Conservation (phyloP, 345 rosid genomes). For the Boechera divaricarpa region DNA sequence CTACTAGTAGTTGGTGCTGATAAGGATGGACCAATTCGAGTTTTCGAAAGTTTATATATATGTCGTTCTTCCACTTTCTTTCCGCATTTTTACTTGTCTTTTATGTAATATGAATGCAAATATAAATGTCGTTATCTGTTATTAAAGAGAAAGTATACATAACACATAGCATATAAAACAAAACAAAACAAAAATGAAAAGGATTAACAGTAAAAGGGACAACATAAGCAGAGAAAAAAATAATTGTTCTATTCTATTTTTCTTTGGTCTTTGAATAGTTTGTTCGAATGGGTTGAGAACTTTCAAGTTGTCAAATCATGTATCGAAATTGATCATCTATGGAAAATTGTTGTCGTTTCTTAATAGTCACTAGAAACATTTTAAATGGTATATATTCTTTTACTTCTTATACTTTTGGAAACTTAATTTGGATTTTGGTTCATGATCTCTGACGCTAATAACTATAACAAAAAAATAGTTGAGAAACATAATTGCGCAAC, state of each 20-base stretch:
- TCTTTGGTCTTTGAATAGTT: neutral
- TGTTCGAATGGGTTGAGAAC: neutral
- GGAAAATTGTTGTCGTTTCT: neutral
- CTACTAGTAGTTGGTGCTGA: conserved; percentile 45
- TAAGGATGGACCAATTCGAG: conserved; percentile 41
- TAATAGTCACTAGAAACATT: no score
- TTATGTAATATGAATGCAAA: conserved; percentile 17
- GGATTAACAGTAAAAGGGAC: neutral
- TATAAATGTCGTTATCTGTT: conserved; percentile 25
- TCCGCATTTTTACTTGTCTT: conserved; percentile 8
- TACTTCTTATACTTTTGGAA: neutral
- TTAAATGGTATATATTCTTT: neutral
- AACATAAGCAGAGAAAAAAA: neutral
- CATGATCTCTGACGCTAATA: neutral
- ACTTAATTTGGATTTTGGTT: neutral
- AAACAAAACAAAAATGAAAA: conserved; percentile 10
- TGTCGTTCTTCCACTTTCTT: conserved; percentile 26
- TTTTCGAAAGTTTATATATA: conserved; percentile 8
- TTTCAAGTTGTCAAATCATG: neutral
- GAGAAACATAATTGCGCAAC: neutral
- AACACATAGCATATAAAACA: conserved; percentile 25
- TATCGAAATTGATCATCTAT: neutral
- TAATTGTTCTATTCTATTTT: neutral
- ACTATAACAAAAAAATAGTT: neutral
- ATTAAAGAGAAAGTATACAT: conserved; percentile 12